These are phyloP conservation scores for Colletotrichum sp. DNA, from an alignment of 2,329 filamentous ascomycete species.

Conservation along the genomic window DNA sequence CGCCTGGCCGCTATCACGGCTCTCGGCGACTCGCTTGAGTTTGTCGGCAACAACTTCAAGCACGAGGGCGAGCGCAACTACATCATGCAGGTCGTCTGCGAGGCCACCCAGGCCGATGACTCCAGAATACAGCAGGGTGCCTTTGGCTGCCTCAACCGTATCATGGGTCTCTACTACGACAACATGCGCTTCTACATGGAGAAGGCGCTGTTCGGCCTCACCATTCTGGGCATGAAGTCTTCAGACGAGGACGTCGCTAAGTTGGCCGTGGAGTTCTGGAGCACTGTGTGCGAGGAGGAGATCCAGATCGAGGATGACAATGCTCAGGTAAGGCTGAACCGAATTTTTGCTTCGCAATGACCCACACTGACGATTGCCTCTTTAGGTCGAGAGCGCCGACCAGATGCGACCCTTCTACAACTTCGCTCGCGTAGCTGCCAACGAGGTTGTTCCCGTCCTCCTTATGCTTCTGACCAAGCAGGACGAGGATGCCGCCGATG, in stretches of 20 bases:
- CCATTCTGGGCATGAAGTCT: slow-evolving; percentile 98
- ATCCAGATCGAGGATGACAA: slow-evolving; percentile 99
- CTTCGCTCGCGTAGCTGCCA: slow-evolving; percentile 90
- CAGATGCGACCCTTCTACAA: slow-evolving; percentile 94
- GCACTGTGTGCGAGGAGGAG: slow-evolving; percentile 99
- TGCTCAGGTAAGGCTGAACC: slow-evolving; percentile 61
- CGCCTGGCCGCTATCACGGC: slow-evolving; percentile 92
- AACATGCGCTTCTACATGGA: slow-evolving; percentile 99
- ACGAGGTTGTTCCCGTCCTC: slow-evolving; percentile 92
- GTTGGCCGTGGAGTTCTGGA: slow-evolving; percentile 99
- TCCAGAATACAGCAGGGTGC: slow-evolving; percentile 92
- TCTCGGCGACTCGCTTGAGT: slow-evolving; percentile 94
- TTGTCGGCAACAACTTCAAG: slow-evolving; percentile 98
- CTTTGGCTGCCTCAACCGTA: slow-evolving; percentile 96
- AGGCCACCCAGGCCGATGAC: slow-evolving; percentile 94
- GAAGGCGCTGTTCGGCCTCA: slow-evolving; percentile 96
- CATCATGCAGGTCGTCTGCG: slow-evolving; percentile 99
- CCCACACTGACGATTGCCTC: slow-evolving; percentile 17
- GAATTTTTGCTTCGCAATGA: background rate
- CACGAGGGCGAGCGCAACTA: slow-evolving; percentile 99
- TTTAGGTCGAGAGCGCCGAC: slow-evolving; percentile 72
- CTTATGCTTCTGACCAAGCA: slow-evolving; percentile 91
- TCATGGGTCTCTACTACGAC: slow-evolving; percentile 99
- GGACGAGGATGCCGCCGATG: slow-evolving; percentile 94
- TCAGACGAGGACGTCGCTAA: slow-evolving; percentile 98